phyloP scores from a whole-genome alignment of 2,329 filamentous ascomycete genomes.

The Diaporthe capsici region DNA sequence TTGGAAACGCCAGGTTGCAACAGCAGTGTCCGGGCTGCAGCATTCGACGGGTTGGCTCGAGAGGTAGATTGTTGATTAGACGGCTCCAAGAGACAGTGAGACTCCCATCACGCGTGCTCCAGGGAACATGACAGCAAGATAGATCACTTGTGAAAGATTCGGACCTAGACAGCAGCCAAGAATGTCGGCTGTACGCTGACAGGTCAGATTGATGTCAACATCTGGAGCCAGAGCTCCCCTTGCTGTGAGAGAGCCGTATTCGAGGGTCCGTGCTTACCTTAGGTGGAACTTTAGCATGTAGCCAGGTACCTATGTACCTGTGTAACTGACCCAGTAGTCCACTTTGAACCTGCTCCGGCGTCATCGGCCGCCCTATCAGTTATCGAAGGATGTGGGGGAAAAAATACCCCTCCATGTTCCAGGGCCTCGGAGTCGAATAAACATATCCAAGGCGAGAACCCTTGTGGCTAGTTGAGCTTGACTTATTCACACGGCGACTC shows the following conservation, averaged over 20 bases:
- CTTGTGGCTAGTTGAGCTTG: background rate
- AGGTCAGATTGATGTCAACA: slow-evolving; percentile 2
- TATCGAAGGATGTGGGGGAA: slow-evolving; percentile 19
- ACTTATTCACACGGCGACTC: background rate
- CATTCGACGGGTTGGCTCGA: background rate
- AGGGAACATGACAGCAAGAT: slow-evolving; percentile 1
- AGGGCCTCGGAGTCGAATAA: slow-evolving; percentile 4
- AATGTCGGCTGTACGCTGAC: background rate
- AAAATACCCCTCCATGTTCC: slow-evolving; percentile 32
- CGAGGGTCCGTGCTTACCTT: background rate
- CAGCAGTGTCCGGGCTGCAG: background rate
- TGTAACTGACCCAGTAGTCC: background rate
- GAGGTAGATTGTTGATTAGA: no score
- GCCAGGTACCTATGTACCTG: background rate
- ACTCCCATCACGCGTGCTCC: background rate
- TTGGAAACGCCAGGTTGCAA: slow-evolving; percentile 34
- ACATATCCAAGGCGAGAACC: slow-evolving; percentile 7
- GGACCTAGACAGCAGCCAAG: background rate
- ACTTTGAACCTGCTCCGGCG: background rate
- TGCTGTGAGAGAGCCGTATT: background rate
- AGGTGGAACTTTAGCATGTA: background rate
- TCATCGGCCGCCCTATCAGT: slow-evolving; percentile 23
- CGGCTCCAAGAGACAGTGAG: background rate
- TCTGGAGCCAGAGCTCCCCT: slow-evolving; percentile 12
- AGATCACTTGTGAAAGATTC: background rate